phyloP scores from a whole-genome alignment of 179 eudicot genomes.

The Drosera spatulata region DNA sequence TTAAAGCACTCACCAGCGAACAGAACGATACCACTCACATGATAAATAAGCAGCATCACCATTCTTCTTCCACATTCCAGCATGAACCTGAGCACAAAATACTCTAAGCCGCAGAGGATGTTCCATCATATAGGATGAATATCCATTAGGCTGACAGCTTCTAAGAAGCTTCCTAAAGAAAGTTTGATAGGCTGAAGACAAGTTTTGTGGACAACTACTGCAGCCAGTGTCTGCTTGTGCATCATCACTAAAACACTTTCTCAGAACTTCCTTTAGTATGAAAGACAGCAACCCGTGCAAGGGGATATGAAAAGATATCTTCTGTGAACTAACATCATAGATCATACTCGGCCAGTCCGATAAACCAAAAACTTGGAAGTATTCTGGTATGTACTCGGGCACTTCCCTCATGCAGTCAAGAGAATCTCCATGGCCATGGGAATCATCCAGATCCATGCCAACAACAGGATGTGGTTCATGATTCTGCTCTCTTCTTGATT shows the following conservation, averaged over 20 bases:
- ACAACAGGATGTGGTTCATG: constrained; percentile 15
- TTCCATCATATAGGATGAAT: constrained; percentile 89
- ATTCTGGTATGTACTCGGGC: constrained; percentile 28
- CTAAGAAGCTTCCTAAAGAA: constrained; percentile 58
- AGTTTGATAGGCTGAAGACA: constrained; percentile 20
- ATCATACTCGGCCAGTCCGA: constrained; percentile 75
- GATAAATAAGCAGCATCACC: constrained; percentile 74
- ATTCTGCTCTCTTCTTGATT: constrained; percentile 1
- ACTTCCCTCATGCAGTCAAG: constrained; percentile 41
- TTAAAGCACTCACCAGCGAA: constrained; percentile 55
- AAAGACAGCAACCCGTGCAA: constrained; percentile 69
- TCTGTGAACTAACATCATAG: constrained; percentile 79
- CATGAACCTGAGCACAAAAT: constrained; percentile 91
- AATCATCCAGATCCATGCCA: constrained; percentile 12
- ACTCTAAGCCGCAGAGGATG: constrained; percentile 89
- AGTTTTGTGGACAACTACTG: constrained; percentile 17
- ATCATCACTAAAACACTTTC: constrained; percentile 47
- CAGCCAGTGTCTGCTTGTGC: constrained; percentile 11
- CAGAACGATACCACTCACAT: constrained; percentile 78
- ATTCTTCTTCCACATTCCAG: constrained; percentile 98
- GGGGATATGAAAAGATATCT: constrained; percentile 84
- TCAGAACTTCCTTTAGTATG: constrained; percentile 55
- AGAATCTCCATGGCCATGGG: constrained; percentile 15
- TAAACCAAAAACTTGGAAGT: constrained; percentile 42
- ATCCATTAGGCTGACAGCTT: constrained; percentile 83